A percentile compares a stretch with the other conserved stretches of the same genome.
These are phyloP conservation scores for Apiotrichum brassicae DNA, from an alignment of 1,284 basidiomycete genomes.

Conservation along the genomic window DNA sequence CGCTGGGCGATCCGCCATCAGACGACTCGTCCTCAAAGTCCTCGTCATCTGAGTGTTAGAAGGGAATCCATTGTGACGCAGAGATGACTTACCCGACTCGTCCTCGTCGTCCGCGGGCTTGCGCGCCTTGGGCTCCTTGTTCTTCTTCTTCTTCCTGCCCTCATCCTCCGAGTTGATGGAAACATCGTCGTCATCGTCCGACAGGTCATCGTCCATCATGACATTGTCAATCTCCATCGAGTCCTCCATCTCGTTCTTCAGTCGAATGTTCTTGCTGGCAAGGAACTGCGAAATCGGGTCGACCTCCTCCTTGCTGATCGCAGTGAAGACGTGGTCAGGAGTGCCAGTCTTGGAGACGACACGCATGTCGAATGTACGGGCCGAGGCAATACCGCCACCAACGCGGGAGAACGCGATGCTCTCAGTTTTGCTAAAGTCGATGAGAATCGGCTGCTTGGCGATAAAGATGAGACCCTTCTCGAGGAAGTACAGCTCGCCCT, in stretches of 20 bases:
- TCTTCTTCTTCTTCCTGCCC: conserved; percentile 26
- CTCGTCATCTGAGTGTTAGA: conserved; percentile 55
- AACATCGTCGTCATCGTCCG: conserved; percentile 52
- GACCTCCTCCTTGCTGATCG: conserved; percentile 93
- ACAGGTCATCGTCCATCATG: conserved; percentile 72
- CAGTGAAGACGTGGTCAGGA: conserved; percentile 81
- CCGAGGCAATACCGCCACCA: conserved; percentile 79
- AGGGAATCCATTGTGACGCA: background rate
- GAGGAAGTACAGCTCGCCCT: conserved; percentile 95
- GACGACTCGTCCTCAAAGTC: conserved; percentile 82
- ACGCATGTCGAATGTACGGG: conserved; percentile 90
- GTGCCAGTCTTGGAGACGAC: conserved; percentile 71
- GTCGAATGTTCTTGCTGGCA: conserved; percentile 80
- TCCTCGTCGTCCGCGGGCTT: conserved; percentile 60
- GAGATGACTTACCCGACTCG: conserved; percentile 61
- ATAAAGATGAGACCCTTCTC: conserved; percentile 99
- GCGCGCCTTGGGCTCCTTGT: conserved; percentile 50
- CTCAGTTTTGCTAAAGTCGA: conserved; percentile 86
- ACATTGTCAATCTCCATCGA: conserved; percentile 61
- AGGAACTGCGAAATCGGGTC: conserved; percentile 78
- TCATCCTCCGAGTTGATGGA: conserved; percentile 36
- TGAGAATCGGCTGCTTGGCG: conserved; percentile 87
- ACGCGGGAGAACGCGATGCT: conserved; percentile 89
- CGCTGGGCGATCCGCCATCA: conserved; percentile 75
- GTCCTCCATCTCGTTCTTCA: conserved; percentile 97